Evolutionary conservation across 306 rosid genomes (phyloP).

Genomic region (Morella rubra): DNA sequence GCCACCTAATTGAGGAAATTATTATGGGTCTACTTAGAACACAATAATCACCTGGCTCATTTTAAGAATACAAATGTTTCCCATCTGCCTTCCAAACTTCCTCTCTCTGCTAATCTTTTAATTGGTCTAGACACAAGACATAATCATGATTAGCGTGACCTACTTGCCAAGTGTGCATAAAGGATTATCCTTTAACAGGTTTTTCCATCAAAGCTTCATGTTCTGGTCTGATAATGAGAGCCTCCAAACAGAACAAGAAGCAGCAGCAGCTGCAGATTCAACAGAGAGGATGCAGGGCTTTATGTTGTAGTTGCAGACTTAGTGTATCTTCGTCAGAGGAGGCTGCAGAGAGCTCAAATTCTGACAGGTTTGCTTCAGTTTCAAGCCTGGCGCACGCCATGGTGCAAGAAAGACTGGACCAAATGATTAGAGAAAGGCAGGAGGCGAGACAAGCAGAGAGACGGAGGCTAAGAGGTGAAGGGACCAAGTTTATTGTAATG

Average conservation of each 20-base stretch:
- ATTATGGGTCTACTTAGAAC: constrained; percentile 50
- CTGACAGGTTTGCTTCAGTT: constrained; percentile 64
- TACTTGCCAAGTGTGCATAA: constrained; percentile 64
- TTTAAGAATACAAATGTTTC: constrained; percentile 53
- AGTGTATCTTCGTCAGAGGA: constrained; percentile 91
- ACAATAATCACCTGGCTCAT: constrained; percentile 48
- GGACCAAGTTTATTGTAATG: constrained; percentile 73
- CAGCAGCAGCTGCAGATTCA: constrained; percentile 44
- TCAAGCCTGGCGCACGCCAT: constrained; percentile 90
- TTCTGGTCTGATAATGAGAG: constrained; percentile 45
- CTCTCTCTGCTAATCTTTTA: constrained; percentile 25
- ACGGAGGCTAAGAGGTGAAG: constrained; percentile 47
- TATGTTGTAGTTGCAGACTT: constrained; percentile 79
- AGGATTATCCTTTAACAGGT: constrained; percentile 39
- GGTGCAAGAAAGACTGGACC: constrained; percentile 93
- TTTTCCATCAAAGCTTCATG: constrained; percentile 42
- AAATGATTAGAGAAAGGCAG: constrained; percentile 65
- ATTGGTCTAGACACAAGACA: constrained; percentile 47
- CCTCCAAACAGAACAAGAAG: constrained; percentile 51
- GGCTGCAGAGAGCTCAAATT: constrained; percentile 54
- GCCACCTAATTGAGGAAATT: constrained; percentile 52
- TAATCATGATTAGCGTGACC: constrained; percentile 54
- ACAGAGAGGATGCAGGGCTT: constrained; percentile 55
- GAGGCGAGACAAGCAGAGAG: constrained; percentile 50
- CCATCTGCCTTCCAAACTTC: constrained; percentile 39